phyloP scores from a whole-genome alignment of 2,329 filamentous ascomycete species.

The Ophiobolus disseminans region DNA sequence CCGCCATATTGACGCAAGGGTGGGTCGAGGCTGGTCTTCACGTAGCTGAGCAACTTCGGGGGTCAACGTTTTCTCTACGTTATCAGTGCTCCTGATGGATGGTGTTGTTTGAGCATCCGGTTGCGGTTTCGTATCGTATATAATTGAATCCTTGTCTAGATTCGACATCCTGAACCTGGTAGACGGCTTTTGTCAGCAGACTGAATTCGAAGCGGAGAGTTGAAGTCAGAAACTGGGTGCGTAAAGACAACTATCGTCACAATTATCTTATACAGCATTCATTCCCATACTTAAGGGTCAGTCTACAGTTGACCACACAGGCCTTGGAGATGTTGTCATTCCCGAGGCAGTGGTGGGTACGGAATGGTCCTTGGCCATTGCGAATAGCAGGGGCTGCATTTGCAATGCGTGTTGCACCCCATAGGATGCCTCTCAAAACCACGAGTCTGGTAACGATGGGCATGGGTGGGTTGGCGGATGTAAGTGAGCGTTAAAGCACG shows the following conservation, averaged over 20 bases:
- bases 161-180: background rate
- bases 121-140: background rate
- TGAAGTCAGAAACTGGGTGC: too few relatives aligned
- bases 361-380: constrained; percentile 14
- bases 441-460: background rate
- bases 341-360: constrained; percentile 2
- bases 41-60: constrained; percentile 8
- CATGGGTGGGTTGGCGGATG: background rate
- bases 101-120: background rate
- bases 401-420: constrained; percentile 12
- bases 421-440: background rate
- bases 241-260: too few relatives aligned
- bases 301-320: background rate
- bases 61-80: background rate
- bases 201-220: too few relatives aligned
- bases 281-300: background rate
- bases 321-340: constrained; percentile 2
- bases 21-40: constrained; percentile 11
- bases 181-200: too few relatives aligned
- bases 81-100: constrained; percentile 2
- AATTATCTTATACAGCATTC: too few relatives aligned
- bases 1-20: constrained; percentile 16
- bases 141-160: background rate
- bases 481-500: background rate
- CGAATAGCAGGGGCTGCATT: constrained; percentile 22